Evolutionary conservation across 805 yeast species (phyloP), one percentile per base, ranked within the genome.

Genomic region (Blastobotrys robertii): DNA sequence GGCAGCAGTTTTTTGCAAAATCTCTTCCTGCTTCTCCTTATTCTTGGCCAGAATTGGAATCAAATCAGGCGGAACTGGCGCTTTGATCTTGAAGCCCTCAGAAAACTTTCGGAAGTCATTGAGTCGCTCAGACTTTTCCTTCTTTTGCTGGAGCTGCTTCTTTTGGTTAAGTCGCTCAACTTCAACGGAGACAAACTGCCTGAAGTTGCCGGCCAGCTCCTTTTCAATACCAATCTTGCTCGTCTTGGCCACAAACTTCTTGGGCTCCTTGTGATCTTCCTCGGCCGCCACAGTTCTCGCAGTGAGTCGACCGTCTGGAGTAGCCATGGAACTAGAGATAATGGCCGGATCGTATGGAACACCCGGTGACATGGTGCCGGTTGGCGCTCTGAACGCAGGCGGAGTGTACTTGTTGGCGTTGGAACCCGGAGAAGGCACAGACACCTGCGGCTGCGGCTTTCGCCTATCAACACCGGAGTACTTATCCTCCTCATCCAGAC

Each of bases 401-500:
- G 57, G 56, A 13, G 54, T 53, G 35, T 53, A 53, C 42, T 42
- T 47, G 15, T 44, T 40, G 14, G 30, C n/a, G 12, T 16, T 16
- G 15, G 43, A 15, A 11, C 31, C 14, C 3, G 39, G n/a, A 7
- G 34, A 4, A 12, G 22, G 25, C 25, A 19, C 25, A 6, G 25
- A 19, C 6, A 19, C 25, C 25, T 19, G 25, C 6, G 25, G 25
- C 8, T 15, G 33, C 40, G 32, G 39, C n/a, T 30, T 30, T 8
- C 49, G 57, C 55, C 92, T 75, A 45, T 73, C 79, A 37, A 87
- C 98, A 40, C 97, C 97, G 3, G 96, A 86, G 58, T 88, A 92
- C 63, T 84, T 84, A 62, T 88, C 96, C 62, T 92, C 98, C 65
- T 92, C 98, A 62, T 92, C 97, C 52, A 84, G 51, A 12, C 94